Conservation (phyloP, 176 grass and related monocot species). For the Cenchrus fungigraminus region DNA sequence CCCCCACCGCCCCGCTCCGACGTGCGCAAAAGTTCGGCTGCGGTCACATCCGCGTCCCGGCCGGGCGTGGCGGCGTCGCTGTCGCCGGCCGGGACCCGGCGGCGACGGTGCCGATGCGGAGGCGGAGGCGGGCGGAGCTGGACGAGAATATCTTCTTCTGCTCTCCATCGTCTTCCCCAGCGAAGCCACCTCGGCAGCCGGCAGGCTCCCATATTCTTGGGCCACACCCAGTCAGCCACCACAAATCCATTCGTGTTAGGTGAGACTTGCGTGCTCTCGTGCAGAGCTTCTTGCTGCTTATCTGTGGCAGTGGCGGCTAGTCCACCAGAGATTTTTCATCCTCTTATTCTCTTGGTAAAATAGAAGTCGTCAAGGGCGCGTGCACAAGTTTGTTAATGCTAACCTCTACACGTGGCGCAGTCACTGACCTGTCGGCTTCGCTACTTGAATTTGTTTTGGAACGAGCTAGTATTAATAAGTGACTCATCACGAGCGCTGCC, state of each 20-base stretch:
- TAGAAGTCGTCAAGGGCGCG: not conserved
- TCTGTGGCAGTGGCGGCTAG: not conserved
- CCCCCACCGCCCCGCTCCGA: not conserved
- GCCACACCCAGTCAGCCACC: not conserved
- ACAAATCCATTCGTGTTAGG: not conserved
- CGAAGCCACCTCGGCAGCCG: not conserved
- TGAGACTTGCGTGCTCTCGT: not conserved
- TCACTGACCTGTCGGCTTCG: not conserved
- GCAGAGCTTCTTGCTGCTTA: not conserved
- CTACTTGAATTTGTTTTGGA: not conserved
- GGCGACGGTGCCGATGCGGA: conserved; percentile 18
- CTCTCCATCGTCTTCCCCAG: not conserved
- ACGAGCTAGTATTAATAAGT: not conserved
- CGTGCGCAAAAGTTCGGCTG: conserved; percentile 40
- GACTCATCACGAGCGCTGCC: not conserved
- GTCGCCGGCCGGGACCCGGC: conserved; percentile 22
- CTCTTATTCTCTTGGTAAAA: not conserved
- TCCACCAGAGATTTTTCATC: not conserved
- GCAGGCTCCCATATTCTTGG: conserved; percentile 7
- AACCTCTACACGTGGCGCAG: not conserved
- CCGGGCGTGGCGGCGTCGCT: conserved; percentile 30
- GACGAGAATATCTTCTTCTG: conserved; percentile 20
- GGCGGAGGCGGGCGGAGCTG: not conserved
- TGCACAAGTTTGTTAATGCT: not conserved
- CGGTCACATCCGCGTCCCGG: conserved; percentile 30